These are phyloP conservation scores for Termitomyces sp. DNA, from an alignment of 768 basidiomycete genomes.

Conservation along the genomic window DNA sequence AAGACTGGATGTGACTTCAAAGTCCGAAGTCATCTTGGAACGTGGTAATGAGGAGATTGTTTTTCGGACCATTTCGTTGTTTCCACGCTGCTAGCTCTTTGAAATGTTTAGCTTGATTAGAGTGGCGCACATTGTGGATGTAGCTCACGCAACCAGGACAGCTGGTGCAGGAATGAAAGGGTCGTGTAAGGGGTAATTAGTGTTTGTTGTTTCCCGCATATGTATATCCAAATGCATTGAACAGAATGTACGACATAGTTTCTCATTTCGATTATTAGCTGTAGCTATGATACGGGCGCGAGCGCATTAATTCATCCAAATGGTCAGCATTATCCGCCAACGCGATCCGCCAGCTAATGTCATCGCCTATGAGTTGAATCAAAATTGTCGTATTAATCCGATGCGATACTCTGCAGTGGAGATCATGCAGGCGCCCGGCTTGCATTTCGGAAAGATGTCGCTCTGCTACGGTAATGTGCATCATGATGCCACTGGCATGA, in stretches of 20 bases:
- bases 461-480: no score
- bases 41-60: slow-evolving; percentile 30
- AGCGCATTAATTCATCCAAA: no score
- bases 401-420: no score
- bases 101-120: not conserved
- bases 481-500: no score
- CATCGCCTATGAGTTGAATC: no score
- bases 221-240: not conserved
- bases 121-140: not conserved
- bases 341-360: no score
- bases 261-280: not conserved
- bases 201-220: not conserved
- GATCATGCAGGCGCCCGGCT: no score
- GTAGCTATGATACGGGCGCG: no score
- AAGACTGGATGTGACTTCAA: slow-evolving; percentile 88
- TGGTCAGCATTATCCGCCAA: no score
- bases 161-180: no score
- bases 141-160: not conserved
- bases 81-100: not conserved
- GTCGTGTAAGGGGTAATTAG: not conserved
- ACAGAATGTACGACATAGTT: not conserved
- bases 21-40: slow-evolving; percentile 50
- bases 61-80: not conserved
- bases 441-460: no score
- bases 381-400: no score